Base-by-base conservation (phyloP, 2,329 filamentous ascomycete genomes). In the Botrytis squamosa region DNA sequence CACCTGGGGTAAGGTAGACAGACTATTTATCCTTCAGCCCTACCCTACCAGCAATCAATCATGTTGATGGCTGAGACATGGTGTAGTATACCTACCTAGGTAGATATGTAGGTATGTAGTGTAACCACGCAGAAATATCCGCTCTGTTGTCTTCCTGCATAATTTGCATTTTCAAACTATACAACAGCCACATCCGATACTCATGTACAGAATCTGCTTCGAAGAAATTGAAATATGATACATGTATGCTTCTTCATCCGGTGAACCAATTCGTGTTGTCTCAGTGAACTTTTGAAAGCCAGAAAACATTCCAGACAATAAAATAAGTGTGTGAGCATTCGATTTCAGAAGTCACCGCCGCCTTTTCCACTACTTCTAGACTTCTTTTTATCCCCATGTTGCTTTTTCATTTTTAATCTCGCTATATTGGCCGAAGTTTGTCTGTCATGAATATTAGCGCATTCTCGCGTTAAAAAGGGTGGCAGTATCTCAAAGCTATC, bases 341-440 rank as follows among this genome's bases (percentile, higher is more conserved):
- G 42, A 18, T 33, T 33, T 65, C 44, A 73, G 29, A 52, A 69
- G 12, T 69, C 52, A n/a, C 46, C 40, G 20, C 65, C 46, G 36
- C 67, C 40, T 36, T 71, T 66, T 29, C 73, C 73, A 5, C 52
- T 60, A n/a, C 73, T 77, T 71, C 80, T 75, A 18, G 77, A 74
- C 25, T 71, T 75, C 72, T 82, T 82, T 68, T 82, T 82, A 40
- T 79, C 77, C 25, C 78, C 74, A 25, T 81, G 80, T 70, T 77
- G 72, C 75, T 82, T 82, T 73, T 82, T 82, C 49, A 75, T 76
- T 33, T 71, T 77, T 9, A 82, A 59, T 59, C 81, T 75, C n/a
- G 73, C 72, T 12, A 71, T 42, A 70, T 81, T 81, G n/a, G 79
- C 79, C 6, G 76, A 62, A 42, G 79, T 78, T 71, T 80, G 76